Evolutionary conservation across 306 rosid species (phyloP).

Genomic region (Mimosa pudica): DNA sequence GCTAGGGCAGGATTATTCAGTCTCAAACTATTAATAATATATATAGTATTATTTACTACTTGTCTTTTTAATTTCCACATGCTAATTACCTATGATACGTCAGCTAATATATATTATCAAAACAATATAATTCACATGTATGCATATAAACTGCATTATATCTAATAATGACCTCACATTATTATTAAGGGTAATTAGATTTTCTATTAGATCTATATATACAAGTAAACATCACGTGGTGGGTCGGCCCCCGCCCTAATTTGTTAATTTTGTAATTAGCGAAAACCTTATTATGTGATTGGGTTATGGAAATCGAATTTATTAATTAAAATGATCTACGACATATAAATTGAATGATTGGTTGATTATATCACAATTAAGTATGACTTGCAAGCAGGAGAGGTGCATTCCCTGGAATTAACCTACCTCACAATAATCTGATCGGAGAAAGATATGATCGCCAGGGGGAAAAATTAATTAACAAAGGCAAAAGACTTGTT

Average conservation of each 20-base stretch:
- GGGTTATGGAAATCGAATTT: not conserved
- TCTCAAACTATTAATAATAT: no score
- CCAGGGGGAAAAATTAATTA: not conserved
- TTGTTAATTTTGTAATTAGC: not conserved
- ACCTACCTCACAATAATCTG: not conserved
- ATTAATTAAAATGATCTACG: not conserved
- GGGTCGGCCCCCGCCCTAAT: conserved; percentile 4
- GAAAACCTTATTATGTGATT: not conserved
- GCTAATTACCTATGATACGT: not conserved
- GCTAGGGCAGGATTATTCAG: conserved; percentile 19
- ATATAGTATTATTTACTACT: not conserved
- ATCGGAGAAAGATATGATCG: not conserved
- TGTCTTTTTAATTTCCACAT: not conserved
- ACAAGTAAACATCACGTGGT: conserved; percentile 21
- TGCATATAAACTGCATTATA: not conserved
- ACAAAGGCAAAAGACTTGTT: not conserved
- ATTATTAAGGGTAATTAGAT: not conserved
- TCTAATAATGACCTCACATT: no score
- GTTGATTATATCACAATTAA: not conserved
- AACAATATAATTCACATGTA: conserved; percentile 17
- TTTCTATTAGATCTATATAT: not conserved
- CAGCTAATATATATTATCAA: conserved; percentile 4
- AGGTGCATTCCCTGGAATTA: not conserved
- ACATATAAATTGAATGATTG: not conserved
- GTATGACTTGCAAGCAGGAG: not conserved